Evolutionary conservation across 2,329 filamentous ascomycete species (phyloP).

Genomic region (Dactylonectria macrodidyma): DNA sequence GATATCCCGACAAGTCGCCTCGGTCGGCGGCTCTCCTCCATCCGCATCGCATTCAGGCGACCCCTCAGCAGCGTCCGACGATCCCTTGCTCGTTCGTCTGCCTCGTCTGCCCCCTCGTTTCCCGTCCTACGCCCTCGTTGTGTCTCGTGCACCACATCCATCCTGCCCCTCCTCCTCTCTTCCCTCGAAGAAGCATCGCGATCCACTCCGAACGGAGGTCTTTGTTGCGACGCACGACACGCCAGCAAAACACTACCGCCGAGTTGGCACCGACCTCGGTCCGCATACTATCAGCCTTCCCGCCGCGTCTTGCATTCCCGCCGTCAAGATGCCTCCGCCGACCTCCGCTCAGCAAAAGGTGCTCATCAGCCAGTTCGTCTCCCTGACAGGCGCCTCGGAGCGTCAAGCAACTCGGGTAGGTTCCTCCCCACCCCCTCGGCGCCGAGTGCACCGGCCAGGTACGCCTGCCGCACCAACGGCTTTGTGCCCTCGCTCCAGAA

Average conservation of each 20-base stretch:
- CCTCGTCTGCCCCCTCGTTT: slow-evolving; percentile 4
- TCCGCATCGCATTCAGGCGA: slow-evolving; percentile 4
- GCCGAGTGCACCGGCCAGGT: background rate
- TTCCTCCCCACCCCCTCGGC: slow-evolving; percentile 30
- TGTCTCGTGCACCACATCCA: slow-evolving; percentile 26
- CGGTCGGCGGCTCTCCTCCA: slow-evolving; percentile 12
- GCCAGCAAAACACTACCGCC: slow-evolving; percentile 4
- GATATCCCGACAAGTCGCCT: slow-evolving; percentile 5
- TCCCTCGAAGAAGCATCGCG: slow-evolving; percentile 23
- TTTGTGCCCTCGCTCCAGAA: slow-evolving; percentile 10
- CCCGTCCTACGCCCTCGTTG: background rate
- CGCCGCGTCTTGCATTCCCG: background rate
- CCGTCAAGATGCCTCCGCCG: slow-evolving; percentile 54
- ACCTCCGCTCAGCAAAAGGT: slow-evolving; percentile 58
- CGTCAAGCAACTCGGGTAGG: slow-evolving; percentile 62
- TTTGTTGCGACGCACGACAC: slow-evolving; percentile 14
- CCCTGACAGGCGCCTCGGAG: slow-evolving; percentile 60
- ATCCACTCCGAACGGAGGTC: slow-evolving; percentile 22
- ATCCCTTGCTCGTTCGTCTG: slow-evolving; percentile 10
- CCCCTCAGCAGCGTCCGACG: slow-evolving; percentile 3
- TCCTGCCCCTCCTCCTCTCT: slow-evolving; percentile 9
- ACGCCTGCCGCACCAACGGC: background rate
- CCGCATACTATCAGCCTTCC: slow-evolving; percentile 9
- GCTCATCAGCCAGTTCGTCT: slow-evolving; percentile 59
- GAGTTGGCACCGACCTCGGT: slow-evolving; percentile 10